phyloP scores from a whole-genome alignment of 805 yeast genomes.

The Tetrapisispora nanseiensis region DNA sequence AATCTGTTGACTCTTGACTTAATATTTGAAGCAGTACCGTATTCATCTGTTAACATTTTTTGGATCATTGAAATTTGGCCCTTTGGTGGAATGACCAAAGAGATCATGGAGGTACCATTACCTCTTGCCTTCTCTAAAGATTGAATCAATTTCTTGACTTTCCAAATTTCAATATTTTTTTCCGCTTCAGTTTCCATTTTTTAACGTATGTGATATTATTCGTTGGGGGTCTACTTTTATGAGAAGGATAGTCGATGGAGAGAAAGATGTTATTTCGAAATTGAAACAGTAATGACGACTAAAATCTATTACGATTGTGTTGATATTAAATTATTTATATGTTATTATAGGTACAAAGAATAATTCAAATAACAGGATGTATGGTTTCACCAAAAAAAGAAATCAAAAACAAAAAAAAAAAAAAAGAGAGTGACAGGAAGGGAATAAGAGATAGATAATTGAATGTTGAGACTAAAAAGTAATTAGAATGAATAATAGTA shows the following conservation, averaged over 20 bases:
- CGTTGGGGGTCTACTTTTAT: not conserved
- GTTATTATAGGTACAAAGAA: too few relatives aligned
- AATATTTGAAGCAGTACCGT: slow-evolving; percentile 97
- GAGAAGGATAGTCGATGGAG: not conserved
- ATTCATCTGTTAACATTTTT: slow-evolving; percentile 93
- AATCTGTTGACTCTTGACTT: slow-evolving; percentile 95
- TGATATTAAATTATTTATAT: too few relatives aligned
- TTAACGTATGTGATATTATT: not conserved
- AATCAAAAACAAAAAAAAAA: too few relatives aligned
- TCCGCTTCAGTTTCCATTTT: slow-evolving; percentile 61
- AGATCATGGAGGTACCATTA: slow-evolving; percentile 98
- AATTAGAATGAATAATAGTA: too few relatives aligned
- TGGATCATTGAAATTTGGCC: slow-evolving; percentile 83
- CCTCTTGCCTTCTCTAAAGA: slow-evolving; percentile 88
- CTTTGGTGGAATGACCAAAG: slow-evolving; percentile 89
- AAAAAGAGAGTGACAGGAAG: too few relatives aligned
- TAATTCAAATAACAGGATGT: too few relatives aligned
- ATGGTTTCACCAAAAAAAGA: too few relatives aligned
- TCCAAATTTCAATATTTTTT: slow-evolving; percentile 97
- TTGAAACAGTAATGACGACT: too few relatives aligned
- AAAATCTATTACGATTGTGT: too few relatives aligned
- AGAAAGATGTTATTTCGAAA: too few relatives aligned
- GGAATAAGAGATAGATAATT: too few relatives aligned
- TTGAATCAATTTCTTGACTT: slow-evolving; percentile 88
- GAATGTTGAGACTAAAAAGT: too few relatives aligned